These are phyloP conservation scores for Tricholomella constricta DNA, from an alignment of 768 basidiomycete species.

Conservation along the genomic window DNA sequence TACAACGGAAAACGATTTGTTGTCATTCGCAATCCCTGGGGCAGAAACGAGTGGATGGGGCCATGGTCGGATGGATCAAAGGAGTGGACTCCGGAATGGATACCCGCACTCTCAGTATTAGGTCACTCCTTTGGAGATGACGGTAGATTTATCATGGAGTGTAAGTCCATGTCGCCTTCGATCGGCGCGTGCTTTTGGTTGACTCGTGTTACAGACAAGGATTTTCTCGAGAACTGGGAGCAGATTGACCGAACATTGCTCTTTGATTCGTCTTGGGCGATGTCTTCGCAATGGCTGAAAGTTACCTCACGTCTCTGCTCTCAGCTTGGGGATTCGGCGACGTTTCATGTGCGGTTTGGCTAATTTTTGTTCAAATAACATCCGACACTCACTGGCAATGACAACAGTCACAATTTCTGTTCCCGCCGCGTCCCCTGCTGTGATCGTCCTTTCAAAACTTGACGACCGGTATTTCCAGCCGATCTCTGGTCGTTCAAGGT, in stretches of 20 bases:
- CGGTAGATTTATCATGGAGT: constrained; percentile 61
- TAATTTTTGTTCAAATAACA: neutral
- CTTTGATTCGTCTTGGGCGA: constrained; percentile 40
- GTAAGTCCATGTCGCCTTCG: constrained; percentile 23
- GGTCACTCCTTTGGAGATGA: constrained; percentile 52
- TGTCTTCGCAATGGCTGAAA: constrained; percentile 44
- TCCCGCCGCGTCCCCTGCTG: constrained; percentile 26
- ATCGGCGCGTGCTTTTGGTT: neutral
- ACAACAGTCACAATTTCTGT: constrained; percentile 38
- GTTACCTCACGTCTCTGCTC: constrained; percentile 27
- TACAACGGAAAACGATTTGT: constrained; percentile 51
- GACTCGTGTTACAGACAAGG: constrained; percentile 26
- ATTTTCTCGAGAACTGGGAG: constrained; percentile 41
- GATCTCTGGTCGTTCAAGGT: constrained; percentile 24
- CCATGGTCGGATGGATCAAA: constrained; percentile 58
- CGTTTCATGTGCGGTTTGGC: constrained; percentile 35
- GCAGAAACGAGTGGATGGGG: constrained; percentile 50
- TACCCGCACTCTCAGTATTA: constrained; percentile 40
- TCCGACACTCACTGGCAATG: neutral
- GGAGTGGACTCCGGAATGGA: constrained; percentile 58
- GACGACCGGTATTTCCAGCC: constrained; percentile 36
- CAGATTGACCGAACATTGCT: constrained; percentile 40
- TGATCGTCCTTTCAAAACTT: constrained; percentile 41
- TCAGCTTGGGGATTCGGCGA: constrained; percentile 43
- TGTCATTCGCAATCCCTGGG: constrained; percentile 57